phyloP scores from a whole-genome alignment of 2,329 filamentous ascomycete genomes.

The Paecilomyces sp. region DNA sequence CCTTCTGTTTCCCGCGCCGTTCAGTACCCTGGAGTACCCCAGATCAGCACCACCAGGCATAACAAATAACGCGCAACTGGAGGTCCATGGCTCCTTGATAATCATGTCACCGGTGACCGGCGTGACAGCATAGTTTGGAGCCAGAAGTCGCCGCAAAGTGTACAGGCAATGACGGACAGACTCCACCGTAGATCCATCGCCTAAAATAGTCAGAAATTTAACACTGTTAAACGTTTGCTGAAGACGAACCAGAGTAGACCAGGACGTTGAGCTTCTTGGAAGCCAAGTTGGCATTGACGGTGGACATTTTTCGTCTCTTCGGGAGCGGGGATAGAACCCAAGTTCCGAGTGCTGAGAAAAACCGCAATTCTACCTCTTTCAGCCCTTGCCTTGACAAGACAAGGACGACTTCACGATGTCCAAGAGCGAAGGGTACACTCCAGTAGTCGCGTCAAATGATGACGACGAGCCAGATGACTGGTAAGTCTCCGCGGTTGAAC shows the following conservation, averaged over 20 bases:
- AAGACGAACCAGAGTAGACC: conserved; percentile 71
- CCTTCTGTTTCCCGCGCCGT: conserved; percentile 77
- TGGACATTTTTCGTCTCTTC: conserved; percentile 18
- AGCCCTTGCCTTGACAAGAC: background rate
- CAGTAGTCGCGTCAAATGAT: conserved; percentile 42
- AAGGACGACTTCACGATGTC: conserved; percentile 41
- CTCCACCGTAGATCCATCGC: conserved; percentile 76
- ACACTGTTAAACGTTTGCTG: conserved; percentile 15
- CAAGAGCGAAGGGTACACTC: conserved; percentile 45
- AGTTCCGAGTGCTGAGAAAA: background rate
- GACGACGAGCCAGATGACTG: conserved; percentile 95
- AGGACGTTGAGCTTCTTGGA: conserved; percentile 76
- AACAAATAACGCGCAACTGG: conserved; percentile 81
- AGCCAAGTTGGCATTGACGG: conserved; percentile 44
- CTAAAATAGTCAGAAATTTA: conserved; percentile 41
- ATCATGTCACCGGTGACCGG: conserved; percentile 71
- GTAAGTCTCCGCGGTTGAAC: conserved; percentile 46
- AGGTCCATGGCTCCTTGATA: conserved; percentile 84
- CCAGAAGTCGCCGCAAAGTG: conserved; percentile 76
- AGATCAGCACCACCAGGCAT: conserved; percentile 92
- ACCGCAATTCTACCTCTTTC: background rate
- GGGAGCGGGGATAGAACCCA: background rate
- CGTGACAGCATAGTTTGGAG: conserved; percentile 87
- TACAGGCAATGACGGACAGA: conserved; percentile 86
- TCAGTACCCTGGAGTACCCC: conserved; percentile 79